Conservation (phyloP, 2,329 filamentous ascomycete genomes). For the Penicillium occitanis region DNA sequence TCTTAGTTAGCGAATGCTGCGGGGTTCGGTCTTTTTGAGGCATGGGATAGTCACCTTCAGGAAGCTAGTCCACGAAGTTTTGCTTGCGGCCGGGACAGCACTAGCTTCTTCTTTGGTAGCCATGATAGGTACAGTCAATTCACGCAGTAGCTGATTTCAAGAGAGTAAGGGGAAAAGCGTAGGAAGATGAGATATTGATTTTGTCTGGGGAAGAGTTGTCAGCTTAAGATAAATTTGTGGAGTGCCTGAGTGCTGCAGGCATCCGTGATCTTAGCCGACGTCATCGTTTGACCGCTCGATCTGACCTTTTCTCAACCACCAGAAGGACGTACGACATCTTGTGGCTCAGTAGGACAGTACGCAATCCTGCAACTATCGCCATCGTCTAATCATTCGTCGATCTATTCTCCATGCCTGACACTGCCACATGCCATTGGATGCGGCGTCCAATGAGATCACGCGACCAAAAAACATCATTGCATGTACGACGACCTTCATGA, state of each 20-base stretch:
- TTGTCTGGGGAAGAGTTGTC: not conserved
- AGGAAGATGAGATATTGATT: not conserved
- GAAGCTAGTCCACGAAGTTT: conserved; percentile 20
- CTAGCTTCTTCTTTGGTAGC: conserved; percentile 18
- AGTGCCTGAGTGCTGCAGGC: conserved; percentile 1
- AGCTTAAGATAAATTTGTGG: not conserved
- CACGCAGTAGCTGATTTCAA: not conserved
- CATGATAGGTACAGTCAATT: conserved; percentile 10
- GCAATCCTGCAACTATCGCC: not conserved
- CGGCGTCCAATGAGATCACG: conserved; percentile 11
- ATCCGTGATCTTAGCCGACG: conserved; percentile 11
- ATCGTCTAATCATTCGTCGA: not conserved
- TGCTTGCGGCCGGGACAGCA: conserved; percentile 18
- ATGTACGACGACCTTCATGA: not conserved
- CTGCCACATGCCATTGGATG: not conserved
- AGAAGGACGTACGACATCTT: not conserved
- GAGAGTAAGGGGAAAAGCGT: not conserved
- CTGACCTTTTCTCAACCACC: not conserved
- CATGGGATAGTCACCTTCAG: conserved; percentile 15
- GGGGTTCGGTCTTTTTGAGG: no score
- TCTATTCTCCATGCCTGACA: not conserved
- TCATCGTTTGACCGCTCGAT: conserved; percentile 1
- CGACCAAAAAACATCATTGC: not conserved
- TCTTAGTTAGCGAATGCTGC: not conserved
- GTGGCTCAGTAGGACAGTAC: not conserved